Conservation (phyloP, 768 basidiomycete species). For the Tylopilus felleus region DNA sequence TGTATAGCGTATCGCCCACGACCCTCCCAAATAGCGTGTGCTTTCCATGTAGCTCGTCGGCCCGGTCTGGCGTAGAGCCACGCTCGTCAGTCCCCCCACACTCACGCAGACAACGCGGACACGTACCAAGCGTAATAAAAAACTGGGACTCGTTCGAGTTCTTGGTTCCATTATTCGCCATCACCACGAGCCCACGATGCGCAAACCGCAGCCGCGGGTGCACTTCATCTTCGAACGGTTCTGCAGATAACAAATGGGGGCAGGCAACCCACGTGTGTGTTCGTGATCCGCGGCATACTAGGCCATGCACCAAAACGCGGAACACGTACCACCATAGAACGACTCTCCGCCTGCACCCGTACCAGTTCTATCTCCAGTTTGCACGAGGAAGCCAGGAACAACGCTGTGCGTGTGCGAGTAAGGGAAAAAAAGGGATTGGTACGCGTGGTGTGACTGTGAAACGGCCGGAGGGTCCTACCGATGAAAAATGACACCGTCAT, state of each 20-base stretch:
- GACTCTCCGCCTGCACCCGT: slow-evolving; percentile 93
- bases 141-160: slow-evolving; percentile 94
- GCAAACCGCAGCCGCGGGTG: slow-evolving; percentile 87
- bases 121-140: slow-evolving; percentile 84
- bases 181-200: slow-evolving; percentile 88
- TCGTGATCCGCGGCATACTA: background rate
- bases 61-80: slow-evolving; percentile 55
- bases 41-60: slow-evolving; percentile 91
- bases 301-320: background rate
- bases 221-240: slow-evolving; percentile 92
- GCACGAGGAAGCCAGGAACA: slow-evolving; percentile 88
- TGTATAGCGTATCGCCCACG: slow-evolving; percentile 86
- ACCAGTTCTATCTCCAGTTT: slow-evolving; percentile 91
- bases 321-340: slow-evolving; percentile 76
- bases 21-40: slow-evolving; percentile 93
- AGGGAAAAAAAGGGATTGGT: background rate
- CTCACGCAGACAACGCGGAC: background rate
- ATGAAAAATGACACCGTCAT: slow-evolving; percentile 94
- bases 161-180: slow-evolving; percentile 88
- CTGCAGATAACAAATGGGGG: slow-evolving; percentile 34
- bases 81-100: background rate
- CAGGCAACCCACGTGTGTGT: background rate
- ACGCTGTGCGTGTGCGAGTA: slow-evolving; percentile 42
- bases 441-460: background rate
- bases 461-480: slow-evolving; percentile 44